phyloP scores from a whole-genome alignment of 345 rosid species.

The Isatis tinctoria region DNA sequence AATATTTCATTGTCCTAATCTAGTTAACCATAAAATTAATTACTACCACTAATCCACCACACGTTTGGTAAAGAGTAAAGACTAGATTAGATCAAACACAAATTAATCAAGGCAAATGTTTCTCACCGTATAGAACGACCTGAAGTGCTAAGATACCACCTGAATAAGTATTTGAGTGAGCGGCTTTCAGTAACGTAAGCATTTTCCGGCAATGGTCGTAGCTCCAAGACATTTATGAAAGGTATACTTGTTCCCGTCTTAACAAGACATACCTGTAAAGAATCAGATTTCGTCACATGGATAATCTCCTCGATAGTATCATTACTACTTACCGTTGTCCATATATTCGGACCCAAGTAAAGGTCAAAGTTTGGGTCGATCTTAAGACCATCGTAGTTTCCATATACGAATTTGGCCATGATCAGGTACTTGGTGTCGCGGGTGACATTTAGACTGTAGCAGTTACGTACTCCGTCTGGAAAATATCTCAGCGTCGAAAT shows the following conservation, averaged over 20 bases:
- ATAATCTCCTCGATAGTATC: constrained; percentile 21
- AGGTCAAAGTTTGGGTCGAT: constrained; percentile 20
- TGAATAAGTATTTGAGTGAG: constrained; percentile 17
- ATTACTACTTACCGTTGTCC: constrained; percentile 20
- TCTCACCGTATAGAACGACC: constrained; percentile 6
- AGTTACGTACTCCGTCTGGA: constrained; percentile 25
- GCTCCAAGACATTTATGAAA: constrained; percentile 22
- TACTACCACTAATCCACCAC: too few species aligned
- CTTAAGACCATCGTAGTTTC: constrained; percentile 28
- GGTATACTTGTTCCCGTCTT: constrained; percentile 30
- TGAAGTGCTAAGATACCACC: constrained; percentile 8
- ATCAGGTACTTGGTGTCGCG: constrained; percentile 25
- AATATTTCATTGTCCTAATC: too few species aligned
- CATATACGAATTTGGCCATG: constrained; percentile 26
- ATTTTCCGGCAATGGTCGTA: constrained; percentile 22
- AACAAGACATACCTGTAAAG: constrained; percentile 28
- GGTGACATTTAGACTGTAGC: constrained; percentile 29
- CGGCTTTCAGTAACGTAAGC: constrained; percentile 21
- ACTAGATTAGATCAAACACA: too few species aligned
- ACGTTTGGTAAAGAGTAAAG: too few species aligned
- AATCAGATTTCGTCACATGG: constrained; percentile 7
- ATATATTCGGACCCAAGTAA: constrained; percentile 26
- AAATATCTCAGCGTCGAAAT: constrained; percentile 11
- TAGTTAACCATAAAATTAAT: too few species aligned
- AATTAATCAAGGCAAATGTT: background rate